phyloP scores from a whole-genome alignment of 108 stramenopile genomes.

The Schizochytrium sp. region DNA sequence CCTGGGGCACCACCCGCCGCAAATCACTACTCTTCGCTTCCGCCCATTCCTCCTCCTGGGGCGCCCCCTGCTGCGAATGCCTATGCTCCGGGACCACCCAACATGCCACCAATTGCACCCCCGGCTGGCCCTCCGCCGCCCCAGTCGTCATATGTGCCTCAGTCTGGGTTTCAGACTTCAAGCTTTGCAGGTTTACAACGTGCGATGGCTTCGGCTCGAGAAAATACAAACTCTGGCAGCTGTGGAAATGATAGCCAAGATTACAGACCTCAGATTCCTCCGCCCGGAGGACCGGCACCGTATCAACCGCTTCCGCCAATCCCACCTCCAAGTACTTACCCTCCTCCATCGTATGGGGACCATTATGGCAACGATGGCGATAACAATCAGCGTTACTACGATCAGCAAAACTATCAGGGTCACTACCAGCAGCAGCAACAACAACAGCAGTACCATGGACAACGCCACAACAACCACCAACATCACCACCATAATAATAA shows the following conservation, averaged over 20 bases:
- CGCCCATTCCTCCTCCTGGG: background rate
- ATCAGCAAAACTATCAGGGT: too few species aligned
- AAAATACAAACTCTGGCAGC: background rate
- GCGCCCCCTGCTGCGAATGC: background rate
- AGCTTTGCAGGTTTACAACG: background rate
- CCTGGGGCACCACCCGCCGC: background rate
- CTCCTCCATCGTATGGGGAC: background rate
- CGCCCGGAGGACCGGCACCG: background rate
- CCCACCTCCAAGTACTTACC: background rate
- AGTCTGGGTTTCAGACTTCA: background rate
- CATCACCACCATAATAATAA: too few species aligned
- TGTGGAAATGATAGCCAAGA: background rate
- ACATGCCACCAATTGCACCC: background rate
- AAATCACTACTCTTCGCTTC: background rate
- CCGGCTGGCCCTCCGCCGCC: background rate
- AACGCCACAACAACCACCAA: too few species aligned
- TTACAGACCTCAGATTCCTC: background rate
- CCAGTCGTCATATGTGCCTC: background rate
- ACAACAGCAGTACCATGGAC: too few species aligned
- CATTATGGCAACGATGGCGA: background rate
- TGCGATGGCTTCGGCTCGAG: conserved; percentile 21
- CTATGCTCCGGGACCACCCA: background rate
- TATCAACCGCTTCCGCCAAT: background rate
- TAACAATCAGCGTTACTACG: too few species aligned
- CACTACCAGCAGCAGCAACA: too few species aligned